These are phyloP conservation scores for Paulownia fortunei DNA, from an alignment of 257 asterid genomes.

Conservation along the genomic window DNA sequence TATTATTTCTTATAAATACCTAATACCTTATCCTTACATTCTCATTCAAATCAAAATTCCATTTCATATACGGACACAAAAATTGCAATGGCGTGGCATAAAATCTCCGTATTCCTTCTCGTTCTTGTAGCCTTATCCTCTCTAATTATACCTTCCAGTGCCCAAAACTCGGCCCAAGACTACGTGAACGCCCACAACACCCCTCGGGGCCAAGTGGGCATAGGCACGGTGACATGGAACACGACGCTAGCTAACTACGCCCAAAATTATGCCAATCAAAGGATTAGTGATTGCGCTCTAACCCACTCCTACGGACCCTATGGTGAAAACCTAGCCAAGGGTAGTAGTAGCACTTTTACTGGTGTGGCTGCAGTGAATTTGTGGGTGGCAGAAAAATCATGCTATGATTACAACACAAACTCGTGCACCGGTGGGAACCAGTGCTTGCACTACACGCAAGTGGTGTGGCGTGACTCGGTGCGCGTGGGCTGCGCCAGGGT, in stretches of 20 bases:
- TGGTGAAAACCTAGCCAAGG: slow-evolving; percentile 69
- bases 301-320: slow-evolving; percentile 55
- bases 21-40: neutral
- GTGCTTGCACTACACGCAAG: slow-evolving; percentile 68
- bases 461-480: slow-evolving; percentile 55
- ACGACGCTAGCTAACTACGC: slow-evolving; percentile 47
- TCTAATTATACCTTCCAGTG: neutral
- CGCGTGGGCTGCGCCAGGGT: slow-evolving; percentile 57
- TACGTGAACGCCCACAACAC: slow-evolving; percentile 45
- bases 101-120: neutral
- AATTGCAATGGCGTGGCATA: slow-evolving; percentile 24
- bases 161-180: slow-evolving; percentile 44
- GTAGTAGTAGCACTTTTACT: slow-evolving; percentile 41
- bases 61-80: neutral
- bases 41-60: slow-evolving; percentile 27
- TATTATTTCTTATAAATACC: slow-evolving; percentile 38
- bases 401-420: slow-evolving; percentile 39
- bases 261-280: slow-evolving; percentile 42
- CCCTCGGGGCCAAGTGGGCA: slow-evolving; percentile 48
- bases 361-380: slow-evolving; percentile 36
- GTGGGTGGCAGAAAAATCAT: slow-evolving; percentile 49
- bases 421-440: slow-evolving; percentile 39
- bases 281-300: slow-evolving; percentile 36
- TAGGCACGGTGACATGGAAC: slow-evolving; percentile 45
- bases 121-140: slow-evolving; percentile 7